These are phyloP conservation scores for Quercus variabilis DNA, from an alignment of 306 rosid species.

Conservation along the genomic window DNA sequence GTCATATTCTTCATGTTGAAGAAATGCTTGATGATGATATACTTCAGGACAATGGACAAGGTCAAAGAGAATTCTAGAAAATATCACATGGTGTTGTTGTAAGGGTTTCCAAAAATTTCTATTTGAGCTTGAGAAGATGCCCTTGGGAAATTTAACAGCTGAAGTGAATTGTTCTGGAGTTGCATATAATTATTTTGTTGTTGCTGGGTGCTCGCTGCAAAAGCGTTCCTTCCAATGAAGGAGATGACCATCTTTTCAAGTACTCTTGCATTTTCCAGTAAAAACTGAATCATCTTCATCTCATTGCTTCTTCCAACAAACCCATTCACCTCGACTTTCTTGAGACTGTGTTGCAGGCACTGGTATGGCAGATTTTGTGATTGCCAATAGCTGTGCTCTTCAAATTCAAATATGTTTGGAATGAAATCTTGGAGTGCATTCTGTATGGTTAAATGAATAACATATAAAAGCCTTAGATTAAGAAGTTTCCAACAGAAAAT, in stretches of 20 bases:
- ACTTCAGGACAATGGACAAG: not conserved
- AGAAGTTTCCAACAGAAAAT: not conserved
- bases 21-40: too few species aligned
- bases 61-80: not conserved
- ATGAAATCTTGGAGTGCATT: slow-evolving; percentile 3
- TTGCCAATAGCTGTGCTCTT: slow-evolving; percentile 13
- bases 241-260: slow-evolving; percentile 11
- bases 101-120: not conserved
- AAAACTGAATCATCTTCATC: not conserved
- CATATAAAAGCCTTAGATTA: not conserved
- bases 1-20: too few species aligned
- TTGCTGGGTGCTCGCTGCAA: not conserved
- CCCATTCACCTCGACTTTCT: not conserved
- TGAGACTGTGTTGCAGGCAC: slow-evolving; percentile 7
- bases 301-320: slow-evolving; percentile 1
- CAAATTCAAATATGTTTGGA: slow-evolving; percentile 9
- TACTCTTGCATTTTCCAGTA: slow-evolving; percentile 3
- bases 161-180: not conserved
- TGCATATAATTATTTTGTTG: not conserved
- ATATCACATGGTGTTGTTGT: not conserved
- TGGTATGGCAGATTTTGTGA: not conserved
- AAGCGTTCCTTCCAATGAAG: not conserved
- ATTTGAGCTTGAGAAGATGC: not conserved
- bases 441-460: not conserved
- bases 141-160: not conserved